These are phyloP conservation scores for Fusarium palustre DNA, from an alignment of 2,329 filamentous ascomycete genomes.

Conservation along the genomic window DNA sequence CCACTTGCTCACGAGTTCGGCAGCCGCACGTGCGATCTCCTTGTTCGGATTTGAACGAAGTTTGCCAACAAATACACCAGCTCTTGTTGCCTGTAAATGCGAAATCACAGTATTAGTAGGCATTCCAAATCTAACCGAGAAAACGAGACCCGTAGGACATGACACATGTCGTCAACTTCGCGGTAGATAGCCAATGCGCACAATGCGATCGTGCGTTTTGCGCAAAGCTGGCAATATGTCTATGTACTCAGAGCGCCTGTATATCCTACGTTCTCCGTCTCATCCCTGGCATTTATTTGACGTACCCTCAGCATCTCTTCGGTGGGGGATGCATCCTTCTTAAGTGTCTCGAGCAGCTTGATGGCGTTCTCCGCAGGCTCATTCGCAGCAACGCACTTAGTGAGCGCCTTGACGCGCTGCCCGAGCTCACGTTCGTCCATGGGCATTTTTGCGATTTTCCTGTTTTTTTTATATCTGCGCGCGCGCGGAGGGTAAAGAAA, in stretches of 20 bases:
- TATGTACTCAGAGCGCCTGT: constrained; percentile 12
- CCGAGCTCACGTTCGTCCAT: constrained; percentile 89
- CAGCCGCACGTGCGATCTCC: constrained; percentile 80
- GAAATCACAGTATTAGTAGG: constrained; percentile 27
- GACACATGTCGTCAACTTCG: background rate
- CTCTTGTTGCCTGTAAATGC: constrained; percentile 76
- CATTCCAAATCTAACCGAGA: background rate
- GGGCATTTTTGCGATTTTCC: constrained; percentile 22
- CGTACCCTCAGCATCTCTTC: constrained; percentile 88
- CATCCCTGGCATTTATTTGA: constrained; percentile 34
- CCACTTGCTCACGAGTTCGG: constrained; percentile 89
- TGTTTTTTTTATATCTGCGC: background rate
- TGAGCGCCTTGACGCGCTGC: constrained; percentile 79
- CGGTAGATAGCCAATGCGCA: constrained; percentile 6
- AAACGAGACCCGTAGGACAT: background rate
- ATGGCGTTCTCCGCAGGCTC: constrained; percentile 80
- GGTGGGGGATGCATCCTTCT: constrained; percentile 82
- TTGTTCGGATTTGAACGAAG: constrained; percentile 81
- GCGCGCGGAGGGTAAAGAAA: background rate
- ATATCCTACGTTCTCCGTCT: background rate
- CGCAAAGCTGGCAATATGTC: constrained; percentile 23
- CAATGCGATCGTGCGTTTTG: constrained; percentile 39
- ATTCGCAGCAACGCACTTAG: constrained; percentile 80
- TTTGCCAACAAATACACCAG: constrained; percentile 90
- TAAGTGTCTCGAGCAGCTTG: constrained; percentile 79